These are phyloP conservation scores for Botryotinia convoluta DNA, from an alignment of 2,329 filamentous ascomycete species.

Conservation along the genomic window DNA sequence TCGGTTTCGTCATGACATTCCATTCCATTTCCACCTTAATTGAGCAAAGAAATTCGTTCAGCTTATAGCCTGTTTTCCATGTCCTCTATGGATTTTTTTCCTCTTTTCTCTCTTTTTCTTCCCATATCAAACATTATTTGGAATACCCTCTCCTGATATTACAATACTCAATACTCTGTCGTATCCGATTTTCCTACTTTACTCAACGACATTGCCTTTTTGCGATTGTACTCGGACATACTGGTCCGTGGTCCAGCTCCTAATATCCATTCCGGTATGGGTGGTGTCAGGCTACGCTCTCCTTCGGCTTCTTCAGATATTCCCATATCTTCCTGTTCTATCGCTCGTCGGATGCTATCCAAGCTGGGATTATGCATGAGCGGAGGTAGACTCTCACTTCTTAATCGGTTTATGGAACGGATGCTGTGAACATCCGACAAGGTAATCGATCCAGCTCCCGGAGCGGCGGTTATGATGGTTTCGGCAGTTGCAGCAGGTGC, in stretches of 20 bases:
- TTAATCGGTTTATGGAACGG: slow-evolving; percentile 51
- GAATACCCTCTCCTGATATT: background rate
- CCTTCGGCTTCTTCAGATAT: slow-evolving; percentile 24
- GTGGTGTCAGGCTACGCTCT: slow-evolving; percentile 55
- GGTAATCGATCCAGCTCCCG: slow-evolving; percentile 59
- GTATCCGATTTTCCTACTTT: slow-evolving; percentile 28
- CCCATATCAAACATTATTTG: slow-evolving; percentile 17
- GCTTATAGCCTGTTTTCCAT: slow-evolving; percentile 31
- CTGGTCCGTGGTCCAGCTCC: slow-evolving; percentile 52
- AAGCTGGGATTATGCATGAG: slow-evolving; percentile 51
- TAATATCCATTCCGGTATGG: slow-evolving; percentile 61
- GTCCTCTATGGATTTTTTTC: background rate
- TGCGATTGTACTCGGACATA: slow-evolving; percentile 45
- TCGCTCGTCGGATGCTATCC: slow-evolving; percentile 42
- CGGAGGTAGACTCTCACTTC: slow-evolving; percentile 55
- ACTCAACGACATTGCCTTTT: slow-evolving; percentile 25
- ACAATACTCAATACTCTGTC: background rate
- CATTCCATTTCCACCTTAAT: slow-evolving; percentile 20
- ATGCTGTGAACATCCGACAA: slow-evolving; percentile 55
- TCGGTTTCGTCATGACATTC: slow-evolving; percentile 27
- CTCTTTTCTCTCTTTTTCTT: background rate
- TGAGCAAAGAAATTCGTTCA: slow-evolving; percentile 34
- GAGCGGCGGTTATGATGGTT: slow-evolving; percentile 69
- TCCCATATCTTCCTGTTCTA: slow-evolving; percentile 35
- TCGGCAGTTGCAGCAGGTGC: slow-evolving; percentile 65